Percentiles rank a stretch among this genome's conserved stretches.
These are phyloP conservation scores for Calocybe cyanea DNA, from an alignment of 768 basidiomycete species.

Conservation along the genomic window DNA sequence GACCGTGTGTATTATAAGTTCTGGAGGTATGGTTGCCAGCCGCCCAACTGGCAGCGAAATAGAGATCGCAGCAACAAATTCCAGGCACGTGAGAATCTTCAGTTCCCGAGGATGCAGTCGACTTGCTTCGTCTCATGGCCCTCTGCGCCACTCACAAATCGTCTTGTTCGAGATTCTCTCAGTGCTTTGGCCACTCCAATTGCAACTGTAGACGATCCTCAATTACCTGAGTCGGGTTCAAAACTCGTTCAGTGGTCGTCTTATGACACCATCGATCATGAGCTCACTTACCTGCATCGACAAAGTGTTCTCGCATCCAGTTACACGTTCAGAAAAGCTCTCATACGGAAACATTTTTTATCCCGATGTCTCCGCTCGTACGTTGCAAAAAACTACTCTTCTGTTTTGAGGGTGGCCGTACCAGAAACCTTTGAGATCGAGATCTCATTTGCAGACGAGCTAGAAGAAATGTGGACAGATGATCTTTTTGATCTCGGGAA, in stretches of 20 bases:
- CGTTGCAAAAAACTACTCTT: constrained; percentile 62
- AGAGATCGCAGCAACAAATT: too few species aligned
- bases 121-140: constrained; percentile 42
- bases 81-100: constrained; percentile 4
- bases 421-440: constrained; percentile 85
- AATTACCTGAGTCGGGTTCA: constrained; percentile 4
- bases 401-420: constrained; percentile 48
- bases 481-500: constrained; percentile 86
- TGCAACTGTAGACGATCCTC: constrained; percentile 17
- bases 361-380: constrained; percentile 71
- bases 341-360: constrained; percentile 94
- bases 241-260: constrained; percentile 75
- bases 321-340: constrained; percentile 85
- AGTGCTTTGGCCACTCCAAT: constrained; percentile 19
- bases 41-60: too few species aligned
- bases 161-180: constrained; percentile 41
- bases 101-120: background rate
- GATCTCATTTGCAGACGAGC: constrained; percentile 86
- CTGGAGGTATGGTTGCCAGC: too few species aligned
- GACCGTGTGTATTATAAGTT: too few species aligned
- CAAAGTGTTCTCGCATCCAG: constrained; percentile 65
- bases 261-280: constrained; percentile 84
- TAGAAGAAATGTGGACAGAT: constrained; percentile 90
- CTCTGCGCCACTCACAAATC: constrained; percentile 42
- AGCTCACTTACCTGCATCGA: constrained; percentile 53